Conservation (phyloP, 1,139 yeast genomes). For the Casaregolazyma lundiana region DNA sequence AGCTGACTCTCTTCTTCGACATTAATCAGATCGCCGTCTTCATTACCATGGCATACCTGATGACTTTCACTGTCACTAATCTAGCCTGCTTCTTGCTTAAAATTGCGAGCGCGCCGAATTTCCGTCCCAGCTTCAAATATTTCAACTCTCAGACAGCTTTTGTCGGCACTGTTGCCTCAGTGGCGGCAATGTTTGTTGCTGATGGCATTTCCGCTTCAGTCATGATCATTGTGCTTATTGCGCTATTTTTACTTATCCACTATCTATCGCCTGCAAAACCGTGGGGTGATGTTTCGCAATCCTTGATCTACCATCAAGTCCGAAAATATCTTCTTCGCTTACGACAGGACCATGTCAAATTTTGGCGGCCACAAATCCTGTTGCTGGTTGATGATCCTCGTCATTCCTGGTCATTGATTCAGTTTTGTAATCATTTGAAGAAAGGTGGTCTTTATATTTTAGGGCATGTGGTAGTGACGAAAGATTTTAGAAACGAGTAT, state of each 20-base stretch:
- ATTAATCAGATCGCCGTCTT: constrained; percentile 91
- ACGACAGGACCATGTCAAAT: constrained; percentile 87
- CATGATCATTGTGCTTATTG: constrained; percentile 59
- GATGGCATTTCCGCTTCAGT: constrained; percentile 85
- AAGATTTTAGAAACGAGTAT: constrained; percentile 54
- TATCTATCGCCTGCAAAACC: constrained; percentile 90
- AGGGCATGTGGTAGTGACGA: constrained; percentile 75
- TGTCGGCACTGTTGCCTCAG: constrained; percentile 62
- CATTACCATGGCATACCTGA: constrained; percentile 92
- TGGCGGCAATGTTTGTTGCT: constrained; percentile 86
- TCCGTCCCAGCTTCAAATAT: constrained; percentile 87
- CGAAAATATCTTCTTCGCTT: constrained; percentile 79
- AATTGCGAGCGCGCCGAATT: constrained; percentile 92
- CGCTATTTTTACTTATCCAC: constrained; percentile 73
- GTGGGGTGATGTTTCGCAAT: constrained; percentile 97
- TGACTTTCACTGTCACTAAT: constrained; percentile 93
- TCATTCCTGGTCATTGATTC: constrained; percentile 83
- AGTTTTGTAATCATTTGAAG: constrained; percentile 90
- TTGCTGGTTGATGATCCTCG: constrained; percentile 86
- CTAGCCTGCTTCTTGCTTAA: constrained; percentile 85
- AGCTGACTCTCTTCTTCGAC: constrained; percentile 77
- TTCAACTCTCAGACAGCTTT: constrained; percentile 81
- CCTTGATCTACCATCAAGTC: constrained; percentile 91
- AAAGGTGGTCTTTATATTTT: constrained; percentile 90
- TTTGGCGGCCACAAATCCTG: constrained; percentile 94